Base-by-base conservation (phyloP, 768 basidiomycete genomes). In the Leccinum boreale region DNA sequence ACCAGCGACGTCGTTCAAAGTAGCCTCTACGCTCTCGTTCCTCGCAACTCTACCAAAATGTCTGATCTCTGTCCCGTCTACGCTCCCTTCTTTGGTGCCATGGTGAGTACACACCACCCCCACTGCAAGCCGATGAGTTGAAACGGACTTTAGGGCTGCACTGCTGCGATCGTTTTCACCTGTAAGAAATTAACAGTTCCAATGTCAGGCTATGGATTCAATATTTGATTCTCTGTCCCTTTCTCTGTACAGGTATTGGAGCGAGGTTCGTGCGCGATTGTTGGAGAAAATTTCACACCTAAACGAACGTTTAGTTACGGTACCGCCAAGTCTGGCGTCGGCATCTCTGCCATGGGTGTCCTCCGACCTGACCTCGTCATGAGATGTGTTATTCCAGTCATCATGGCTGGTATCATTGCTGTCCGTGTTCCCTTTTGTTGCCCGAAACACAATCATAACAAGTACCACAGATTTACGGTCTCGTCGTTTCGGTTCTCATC, bases 381-480 rank as follows among this genome's bases (percentile, higher is more conserved):
- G 91, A 94, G 89, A 81, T 95, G 90, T 84, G 88, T 90, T 63
- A 86, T 98, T 53, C 95, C 95, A 48, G 94, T 98, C 73, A 90
- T 99, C 77, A 98, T 98, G 96, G 96, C 96, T 82, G 96, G 96
- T 94, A 98, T 98, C 79, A 97, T 98, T 78, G 96, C 92, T 73
- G 96, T 98, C 65, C 64, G 93, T 86, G 33, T 44, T 29, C 39
- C 26, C 23, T 44, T 60, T 44, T 31, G 31, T 9, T 52, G 14
- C 36, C 55, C 9, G 35, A 17, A 2, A 49, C 5, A 17, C 15
- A 23, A 21, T 47, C 10, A 19, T 58, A n/a, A 60, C 46, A 19
- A 29, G 19, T 26, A 9, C 26, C 24, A 11, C 64, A 92, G 94
- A 94, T 92, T 66, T 98, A 99, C 76, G 97, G 97, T 68, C 86